phyloP scores from a whole-genome alignment of 225 moss, liverwort and hornwort genomes.

The Pseudisothecium myosuroides region DNA sequence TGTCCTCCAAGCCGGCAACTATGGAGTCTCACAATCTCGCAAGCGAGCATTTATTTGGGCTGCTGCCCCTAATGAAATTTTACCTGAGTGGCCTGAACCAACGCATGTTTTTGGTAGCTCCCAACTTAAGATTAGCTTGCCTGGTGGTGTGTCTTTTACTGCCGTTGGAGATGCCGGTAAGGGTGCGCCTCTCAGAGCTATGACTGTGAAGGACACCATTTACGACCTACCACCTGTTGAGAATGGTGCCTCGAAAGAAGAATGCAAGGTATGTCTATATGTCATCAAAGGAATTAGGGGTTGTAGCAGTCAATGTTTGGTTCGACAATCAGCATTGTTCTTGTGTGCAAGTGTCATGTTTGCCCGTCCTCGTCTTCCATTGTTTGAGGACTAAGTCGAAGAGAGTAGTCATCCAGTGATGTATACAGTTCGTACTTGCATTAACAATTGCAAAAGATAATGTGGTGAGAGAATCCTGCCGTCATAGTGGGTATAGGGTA shows the following conservation, averaged over 20 bases:
- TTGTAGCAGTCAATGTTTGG: not conserved
- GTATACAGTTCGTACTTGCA: not conserved
- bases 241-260: conserved; percentile 63
- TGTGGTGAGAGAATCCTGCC: not conserved
- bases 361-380: not conserved
- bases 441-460: not conserved
- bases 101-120: conserved; percentile 84
- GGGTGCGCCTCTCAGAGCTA: conserved; percentile 83
- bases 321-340: not conserved
- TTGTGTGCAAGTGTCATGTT: not conserved
- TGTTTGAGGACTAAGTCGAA: not conserved
- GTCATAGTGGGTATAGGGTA: not conserved
- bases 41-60: conserved; percentile 99
- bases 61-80: conserved; percentile 55
- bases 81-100: conserved; percentile 98
- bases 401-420: not conserved
- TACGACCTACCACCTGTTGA: conserved; percentile 73
- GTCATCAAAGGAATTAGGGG: not conserved
- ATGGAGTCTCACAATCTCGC: conserved; percentile 89
- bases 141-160: conserved; percentile 65
- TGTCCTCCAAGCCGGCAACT: conserved; percentile 97
- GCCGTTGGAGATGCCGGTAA: conserved; percentile 72
- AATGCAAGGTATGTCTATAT: conserved; percentile 25
- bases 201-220: conserved; percentile 91
- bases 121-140: conserved; percentile 70